Evolutionary conservation across 2,329 filamentous ascomycete species (phyloP).

Genomic region (Neopestalotiopsis clavispora): DNA sequence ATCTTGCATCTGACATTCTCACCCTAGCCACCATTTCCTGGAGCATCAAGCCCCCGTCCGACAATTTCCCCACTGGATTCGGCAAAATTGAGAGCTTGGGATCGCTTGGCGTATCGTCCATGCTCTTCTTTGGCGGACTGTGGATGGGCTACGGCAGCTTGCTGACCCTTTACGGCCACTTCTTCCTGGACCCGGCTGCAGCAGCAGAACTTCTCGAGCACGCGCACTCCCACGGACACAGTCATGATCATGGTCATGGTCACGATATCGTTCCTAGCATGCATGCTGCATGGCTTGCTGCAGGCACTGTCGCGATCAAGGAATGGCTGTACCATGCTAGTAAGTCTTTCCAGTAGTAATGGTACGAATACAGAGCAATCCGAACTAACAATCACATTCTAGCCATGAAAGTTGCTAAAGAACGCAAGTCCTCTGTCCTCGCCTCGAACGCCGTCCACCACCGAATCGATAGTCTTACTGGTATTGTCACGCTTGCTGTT

Average conservation of each 20-base stretch:
- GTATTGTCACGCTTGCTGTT: constrained; percentile 87
- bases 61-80: constrained; percentile 86
- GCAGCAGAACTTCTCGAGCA: constrained; percentile 59
- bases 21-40: constrained; percentile 94
- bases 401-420: constrained; percentile 95
- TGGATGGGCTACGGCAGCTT: constrained; percentile 88
- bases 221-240: constrained; percentile 64
- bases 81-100: constrained; percentile 98
- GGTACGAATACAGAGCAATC: neutral
- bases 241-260: constrained; percentile 71
- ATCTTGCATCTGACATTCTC: constrained; percentile 92
- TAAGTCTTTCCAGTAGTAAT: constrained; percentile 53
- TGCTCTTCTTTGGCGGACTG: constrained; percentile 85
- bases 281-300: constrained; percentile 93
- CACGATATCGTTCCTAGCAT: constrained; percentile 76
- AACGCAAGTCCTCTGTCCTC: constrained; percentile 93
- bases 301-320: constrained; percentile 87
- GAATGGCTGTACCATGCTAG: constrained; percentile 97
- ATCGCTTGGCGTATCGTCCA: constrained; percentile 88
- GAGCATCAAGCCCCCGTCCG: constrained; percentile 84
- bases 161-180: constrained; percentile 72
- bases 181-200: constrained; percentile 67
- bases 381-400: constrained; percentile 30
- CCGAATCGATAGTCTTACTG: constrained; percentile 92
- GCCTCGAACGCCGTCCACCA: constrained; percentile 97